Evolutionary conservation across 805 yeast species (phyloP).

Genomic region (Ogataea trehalophila): DNA sequence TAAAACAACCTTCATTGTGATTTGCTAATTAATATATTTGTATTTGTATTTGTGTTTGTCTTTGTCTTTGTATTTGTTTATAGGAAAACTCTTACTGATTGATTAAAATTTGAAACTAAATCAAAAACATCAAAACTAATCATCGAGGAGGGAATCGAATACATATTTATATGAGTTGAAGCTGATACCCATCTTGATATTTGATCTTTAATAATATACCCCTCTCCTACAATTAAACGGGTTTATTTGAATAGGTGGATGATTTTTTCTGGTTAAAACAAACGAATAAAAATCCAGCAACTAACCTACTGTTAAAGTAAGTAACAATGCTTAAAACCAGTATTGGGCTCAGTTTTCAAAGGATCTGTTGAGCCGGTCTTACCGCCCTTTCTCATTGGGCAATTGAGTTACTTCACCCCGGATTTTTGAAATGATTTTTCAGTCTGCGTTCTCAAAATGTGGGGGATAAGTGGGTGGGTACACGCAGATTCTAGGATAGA

Average conservation of each 20-base stretch:
- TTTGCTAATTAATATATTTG: conserved; percentile 4
- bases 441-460: conserved; percentile 4
- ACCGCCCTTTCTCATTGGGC: no score
- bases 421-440: no score
- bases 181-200: background rate
- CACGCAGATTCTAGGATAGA: conserved; percentile 1
- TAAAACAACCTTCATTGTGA: conserved; percentile 40
- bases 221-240: no score
- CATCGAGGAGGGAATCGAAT: background rate
- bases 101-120: background rate
- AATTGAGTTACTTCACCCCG: no score
- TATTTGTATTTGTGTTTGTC: background rate
- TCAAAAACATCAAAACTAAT: background rate
- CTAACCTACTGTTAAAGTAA: background rate
- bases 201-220: background rate
- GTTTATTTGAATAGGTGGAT: no score
- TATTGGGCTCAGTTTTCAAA: no score
- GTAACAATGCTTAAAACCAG: conserved; percentile 3
- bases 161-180: conserved; percentile 1
- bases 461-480: conserved; percentile 9
- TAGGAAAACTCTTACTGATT: background rate
- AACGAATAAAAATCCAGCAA: background rate
- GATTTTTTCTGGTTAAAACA: no score
- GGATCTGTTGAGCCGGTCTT: no score
- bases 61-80: background rate